phyloP scores from a whole-genome alignment of 176 grass and related monocot species.

The Carex parvula region DNA sequence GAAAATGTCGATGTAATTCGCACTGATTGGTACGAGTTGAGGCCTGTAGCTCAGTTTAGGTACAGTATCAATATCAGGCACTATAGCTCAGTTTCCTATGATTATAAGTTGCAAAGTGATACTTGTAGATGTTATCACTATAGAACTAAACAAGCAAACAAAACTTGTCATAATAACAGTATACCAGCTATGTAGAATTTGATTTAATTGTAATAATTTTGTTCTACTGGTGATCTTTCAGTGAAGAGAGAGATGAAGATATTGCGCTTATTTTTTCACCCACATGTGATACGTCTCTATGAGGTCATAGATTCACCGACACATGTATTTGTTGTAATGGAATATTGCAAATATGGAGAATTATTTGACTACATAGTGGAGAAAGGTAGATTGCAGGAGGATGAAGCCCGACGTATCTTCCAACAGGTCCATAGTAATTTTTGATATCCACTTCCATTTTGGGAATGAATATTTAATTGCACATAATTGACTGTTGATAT shows the following conservation, averaged over 20 bases:
- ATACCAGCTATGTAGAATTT: neutral
- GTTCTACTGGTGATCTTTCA: conserved; percentile 21
- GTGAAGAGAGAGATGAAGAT: conserved; percentile 97
- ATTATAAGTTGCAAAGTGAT: neutral
- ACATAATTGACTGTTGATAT: conserved; percentile 13
- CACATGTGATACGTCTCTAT: conserved; percentile 91
- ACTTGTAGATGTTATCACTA: neutral
- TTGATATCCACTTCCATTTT: conserved; percentile 7
- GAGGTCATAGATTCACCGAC: conserved; percentile 83
- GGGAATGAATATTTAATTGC: conserved; percentile 2
- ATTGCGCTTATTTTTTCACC: conserved; percentile 85
- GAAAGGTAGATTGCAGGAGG: conserved; percentile 79
- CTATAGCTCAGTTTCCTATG: neutral
- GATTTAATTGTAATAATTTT: conserved; percentile 17
- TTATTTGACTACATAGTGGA: conserved; percentile 93
- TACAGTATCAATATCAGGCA: neutral
- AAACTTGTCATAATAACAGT: neutral
- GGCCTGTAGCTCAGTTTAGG: neutral
- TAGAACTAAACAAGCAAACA: neutral
- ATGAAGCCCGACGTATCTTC: conserved; percentile 83
- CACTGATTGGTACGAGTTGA: neutral
- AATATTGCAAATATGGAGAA: conserved; percentile 87
- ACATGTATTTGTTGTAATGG: conserved; percentile 90
- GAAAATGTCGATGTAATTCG: neutral
- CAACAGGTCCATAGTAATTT: conserved; percentile 53